Conservation (phyloP, 805 yeast genomes). For the Teunomyces tritomae region DNA sequence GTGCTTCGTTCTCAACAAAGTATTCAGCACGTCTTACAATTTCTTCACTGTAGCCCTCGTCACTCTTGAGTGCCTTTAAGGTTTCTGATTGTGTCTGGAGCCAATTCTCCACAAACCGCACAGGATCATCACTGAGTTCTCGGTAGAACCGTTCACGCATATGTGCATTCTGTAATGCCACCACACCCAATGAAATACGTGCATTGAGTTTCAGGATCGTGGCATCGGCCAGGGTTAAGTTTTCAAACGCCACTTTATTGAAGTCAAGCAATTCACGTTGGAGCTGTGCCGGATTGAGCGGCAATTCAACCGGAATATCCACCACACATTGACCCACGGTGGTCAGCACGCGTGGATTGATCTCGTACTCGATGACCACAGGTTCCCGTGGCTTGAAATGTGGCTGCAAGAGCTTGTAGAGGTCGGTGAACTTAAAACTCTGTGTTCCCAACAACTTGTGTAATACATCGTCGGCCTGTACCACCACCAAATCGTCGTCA, state of each 20-base stretch:
- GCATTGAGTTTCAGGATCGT: conserved; percentile 41
- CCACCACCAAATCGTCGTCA: conserved; percentile 33
- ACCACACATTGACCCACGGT: conserved; percentile 78
- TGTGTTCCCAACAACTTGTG: conserved; percentile 46
- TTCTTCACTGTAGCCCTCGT: conserved; percentile 87
- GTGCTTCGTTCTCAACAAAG: conserved; percentile 62
- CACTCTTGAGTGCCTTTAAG: conserved; percentile 82
- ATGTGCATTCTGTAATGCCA: conserved; percentile 51
- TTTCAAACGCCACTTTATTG: conserved; percentile 40
- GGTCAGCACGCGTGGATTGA: conserved; percentile 72
- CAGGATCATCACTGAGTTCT: conserved; percentile 74
- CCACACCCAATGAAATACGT: conserved; percentile 49
- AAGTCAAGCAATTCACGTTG: conserved; percentile 38
- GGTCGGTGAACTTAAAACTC: conserved; percentile 64
- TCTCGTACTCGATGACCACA: conserved; percentile 67
- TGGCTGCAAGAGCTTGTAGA: conserved; percentile 64
- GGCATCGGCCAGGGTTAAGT: conserved; percentile 43
- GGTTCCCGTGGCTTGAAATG: conserved; percentile 83
- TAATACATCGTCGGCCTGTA: conserved; percentile 45
- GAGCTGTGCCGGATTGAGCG: conserved; percentile 31
- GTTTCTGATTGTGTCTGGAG: conserved; percentile 79
- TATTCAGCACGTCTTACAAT: conserved; percentile 79
- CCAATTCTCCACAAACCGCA: conserved; percentile 68
- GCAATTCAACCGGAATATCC: conserved; percentile 58
- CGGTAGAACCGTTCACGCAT: conserved; percentile 77